Percentiles rank a stretch among this genome's conserved stretches.
These are phyloP conservation scores for Claviceps africana DNA, from an alignment of 2,329 filamentous ascomycete genomes.

Conservation along the genomic window DNA sequence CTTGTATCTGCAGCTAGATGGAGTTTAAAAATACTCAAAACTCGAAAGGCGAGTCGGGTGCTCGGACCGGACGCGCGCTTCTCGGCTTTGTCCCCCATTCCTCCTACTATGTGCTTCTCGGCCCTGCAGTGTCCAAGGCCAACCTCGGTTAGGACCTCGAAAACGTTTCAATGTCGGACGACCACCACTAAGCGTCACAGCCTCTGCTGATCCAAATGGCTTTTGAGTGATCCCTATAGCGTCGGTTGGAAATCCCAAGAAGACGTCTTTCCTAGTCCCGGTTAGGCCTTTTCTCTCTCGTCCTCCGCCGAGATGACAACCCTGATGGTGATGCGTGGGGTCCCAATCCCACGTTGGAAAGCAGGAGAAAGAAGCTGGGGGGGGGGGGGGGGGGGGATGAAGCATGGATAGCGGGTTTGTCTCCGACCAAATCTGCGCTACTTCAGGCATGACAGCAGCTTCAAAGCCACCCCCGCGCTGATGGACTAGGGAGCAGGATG, in stretches of 20 bases:
- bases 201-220: background rate
- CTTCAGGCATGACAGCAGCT: background rate
- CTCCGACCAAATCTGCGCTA: too few relatives aligned
- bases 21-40: background rate
- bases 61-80: too few relatives aligned
- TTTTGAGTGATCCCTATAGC: background rate
- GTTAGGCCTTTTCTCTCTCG: conserved; percentile 3
- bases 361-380: background rate
- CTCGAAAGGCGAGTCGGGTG: background rate
- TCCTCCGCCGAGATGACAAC: background rate
- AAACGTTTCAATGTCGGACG: background rate
- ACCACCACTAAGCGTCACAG: background rate
- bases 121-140: background rate
- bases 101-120: background rate
- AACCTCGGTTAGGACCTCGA: background rate
- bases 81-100: background rate
- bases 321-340: background rate
- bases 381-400: background rate
- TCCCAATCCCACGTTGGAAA: background rate
- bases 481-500: background rate
- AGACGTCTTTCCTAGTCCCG: background rate
- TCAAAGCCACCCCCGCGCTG: background rate
- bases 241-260: background rate
- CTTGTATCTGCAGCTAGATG: background rate
- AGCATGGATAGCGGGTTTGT: too few relatives aligned